Evolutionary conservation across 495 filamentous ascomycete genomes (phyloP), one percentile per base, ranked within the genome.

Genomic region (Stereocaulon alpinum): DNA sequence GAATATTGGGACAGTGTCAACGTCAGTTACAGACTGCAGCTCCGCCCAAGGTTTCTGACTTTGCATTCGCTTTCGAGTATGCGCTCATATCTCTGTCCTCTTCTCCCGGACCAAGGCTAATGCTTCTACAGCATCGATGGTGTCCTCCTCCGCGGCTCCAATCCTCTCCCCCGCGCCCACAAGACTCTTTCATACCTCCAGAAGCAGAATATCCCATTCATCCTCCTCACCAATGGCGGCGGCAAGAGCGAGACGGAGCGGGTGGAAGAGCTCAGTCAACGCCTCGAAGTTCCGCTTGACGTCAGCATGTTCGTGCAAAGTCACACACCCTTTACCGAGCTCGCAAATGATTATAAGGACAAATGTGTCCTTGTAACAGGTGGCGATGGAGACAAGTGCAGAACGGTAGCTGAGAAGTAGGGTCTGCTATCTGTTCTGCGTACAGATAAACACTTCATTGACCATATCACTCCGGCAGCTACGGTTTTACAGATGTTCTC

Each of bases 151-250:
- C 89, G 91, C 68, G 83, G 85, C 62, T 82, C 86, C 0, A 81
- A 80, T 56, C 85, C 91, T 10, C 82, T 95, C 40, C 85, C 91
- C n/a, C 83, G 84, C 37, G 94, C 94, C 0, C 74, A 81, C n/a
- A 74, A 85, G 59, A 77, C 91, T 15, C 78, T 99, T n/a, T 64
- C 69, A 14, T 82, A 81, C 61, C 83, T 97, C 24, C 81, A 91
- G 63, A 64, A 79, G 24, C 76, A 87, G 52, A 74, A 77, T 7
- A 87, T 95, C 51, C 88, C 87, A 12, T 94, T 88, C 73, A 87
- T 94, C 63, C 79, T 95, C 40, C 77, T 95, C 55, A 95, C 90
- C 56, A 95, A 95, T 69, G 90, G 90, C 64, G 90, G 90, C 48
- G 90, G 90, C 55, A 86, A 85, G 66, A 80, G 81, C 56, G 90